A percentile compares a stretch with the other conserved stretches of the same genome.
These are phyloP conservation scores for Pichia occidentalis DNA, from an alignment of 805 yeast genomes.

Conservation along the genomic window DNA sequence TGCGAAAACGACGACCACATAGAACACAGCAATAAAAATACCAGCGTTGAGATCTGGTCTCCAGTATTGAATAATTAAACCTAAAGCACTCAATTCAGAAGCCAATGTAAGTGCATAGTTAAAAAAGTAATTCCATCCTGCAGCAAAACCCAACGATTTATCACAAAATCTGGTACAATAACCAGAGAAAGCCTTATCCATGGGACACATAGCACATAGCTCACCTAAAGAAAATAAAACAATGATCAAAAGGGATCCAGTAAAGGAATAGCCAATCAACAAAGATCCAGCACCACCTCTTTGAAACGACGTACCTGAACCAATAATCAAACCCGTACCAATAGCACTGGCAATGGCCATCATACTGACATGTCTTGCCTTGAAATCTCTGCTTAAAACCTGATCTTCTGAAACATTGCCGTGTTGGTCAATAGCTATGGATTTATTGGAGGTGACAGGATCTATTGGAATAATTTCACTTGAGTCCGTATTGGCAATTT, in stretches of 20 bases:
- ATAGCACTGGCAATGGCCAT: conserved; percentile 47
- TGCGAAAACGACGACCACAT: conserved; percentile 35
- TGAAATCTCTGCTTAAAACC: conserved; percentile 10
- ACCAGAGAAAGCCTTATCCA: conserved; percentile 42
- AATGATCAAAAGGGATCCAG: conserved; percentile 38
- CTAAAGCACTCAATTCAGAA: conserved; percentile 42
- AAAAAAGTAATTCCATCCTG: conserved; percentile 45
- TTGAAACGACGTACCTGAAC: conserved; percentile 34
- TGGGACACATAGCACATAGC: conserved; percentile 41
- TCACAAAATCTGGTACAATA: conserved; percentile 43
- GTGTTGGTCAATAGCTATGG: conserved; percentile 3
- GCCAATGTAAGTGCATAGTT: conserved; percentile 41
- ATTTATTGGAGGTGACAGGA: conserved; percentile 1
- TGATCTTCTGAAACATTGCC: not conserved
- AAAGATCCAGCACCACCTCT: conserved; percentile 38
- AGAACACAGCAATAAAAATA: conserved; percentile 38
- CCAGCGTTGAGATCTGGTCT: conserved; percentile 40
- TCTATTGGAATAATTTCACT: no score
- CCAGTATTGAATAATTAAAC: conserved; percentile 43
- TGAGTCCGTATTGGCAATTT: no score
- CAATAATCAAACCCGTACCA: conserved; percentile 41
- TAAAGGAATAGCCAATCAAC: conserved; percentile 33
- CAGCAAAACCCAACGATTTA: conserved; percentile 38
- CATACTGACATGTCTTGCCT: conserved; percentile 38
- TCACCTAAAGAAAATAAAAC: conserved; percentile 41